phyloP scores from a whole-genome alignment of 2,329 filamentous ascomycete species.

The Trichoderma sp. region DNA sequence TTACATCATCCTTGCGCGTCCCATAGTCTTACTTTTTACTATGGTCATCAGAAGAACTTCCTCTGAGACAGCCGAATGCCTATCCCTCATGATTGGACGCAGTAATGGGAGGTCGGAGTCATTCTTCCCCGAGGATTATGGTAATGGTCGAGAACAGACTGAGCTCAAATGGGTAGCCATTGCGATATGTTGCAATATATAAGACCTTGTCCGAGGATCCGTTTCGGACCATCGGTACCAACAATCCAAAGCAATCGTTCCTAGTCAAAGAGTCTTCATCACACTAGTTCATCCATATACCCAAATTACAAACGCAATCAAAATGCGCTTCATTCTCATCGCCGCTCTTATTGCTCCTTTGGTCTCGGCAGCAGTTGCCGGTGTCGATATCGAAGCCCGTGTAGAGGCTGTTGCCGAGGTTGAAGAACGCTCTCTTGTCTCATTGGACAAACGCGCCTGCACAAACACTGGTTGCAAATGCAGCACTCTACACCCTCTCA shows the following conservation, averaged over 20 bases:
- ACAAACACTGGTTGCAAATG: neutral
- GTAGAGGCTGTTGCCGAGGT: neutral
- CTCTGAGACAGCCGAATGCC: neutral
- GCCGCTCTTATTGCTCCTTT: constrained; percentile 1
- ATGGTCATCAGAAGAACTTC: neutral
- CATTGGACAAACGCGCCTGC: neutral
- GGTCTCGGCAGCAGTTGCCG: constrained; percentile 1
- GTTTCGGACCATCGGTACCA: neutral
- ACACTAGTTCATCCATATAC: neutral
- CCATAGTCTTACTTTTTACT: neutral
- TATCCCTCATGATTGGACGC: neutral
- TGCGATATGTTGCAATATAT: neutral
- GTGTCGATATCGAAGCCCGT: neutral
- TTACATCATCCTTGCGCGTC: neutral
- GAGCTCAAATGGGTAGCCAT: neutral
- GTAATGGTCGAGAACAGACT: neutral
- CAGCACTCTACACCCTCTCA: constrained; percentile 1
- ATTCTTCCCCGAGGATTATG: neutral
- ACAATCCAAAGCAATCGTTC: neutral
- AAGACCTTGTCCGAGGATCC: neutral
- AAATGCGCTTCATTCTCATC: constrained; percentile 1
- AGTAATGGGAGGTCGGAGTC: neutral
- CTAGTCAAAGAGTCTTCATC: neutral
- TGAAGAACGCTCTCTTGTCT: neutral
- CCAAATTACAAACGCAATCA: neutral